Percentiles rank a stretch among this genome's conserved stretches.
phyloP scores from a whole-genome alignment of 306 rosid species.

The Arachis hypogaea region DNA sequence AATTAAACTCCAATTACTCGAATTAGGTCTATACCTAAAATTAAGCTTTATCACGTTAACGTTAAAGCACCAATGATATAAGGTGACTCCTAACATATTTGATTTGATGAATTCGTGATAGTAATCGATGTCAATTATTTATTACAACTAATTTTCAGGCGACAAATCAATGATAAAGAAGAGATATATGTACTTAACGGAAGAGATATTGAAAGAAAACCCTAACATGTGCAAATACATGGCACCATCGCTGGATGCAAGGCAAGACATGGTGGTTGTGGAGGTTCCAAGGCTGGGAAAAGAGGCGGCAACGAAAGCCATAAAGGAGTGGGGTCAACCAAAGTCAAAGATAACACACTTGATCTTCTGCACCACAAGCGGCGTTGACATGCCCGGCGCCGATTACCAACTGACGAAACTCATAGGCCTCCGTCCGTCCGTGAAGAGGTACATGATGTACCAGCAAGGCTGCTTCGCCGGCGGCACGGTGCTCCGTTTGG shows the following conservation, averaged over 20 bases:
- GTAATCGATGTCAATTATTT: neutral
- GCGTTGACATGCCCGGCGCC: slow-evolving; percentile 80
- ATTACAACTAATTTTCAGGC: slow-evolving; percentile 44
- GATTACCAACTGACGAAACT: slow-evolving; percentile 77
- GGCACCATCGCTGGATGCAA: slow-evolving; percentile 73
- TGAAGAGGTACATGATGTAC: slow-evolving; percentile 80
- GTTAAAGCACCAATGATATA: no score
- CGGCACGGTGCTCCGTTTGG: slow-evolving; percentile 48
- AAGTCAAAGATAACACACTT: slow-evolving; percentile 74
- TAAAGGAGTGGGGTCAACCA: slow-evolving; percentile 52
- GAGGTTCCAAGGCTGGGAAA: slow-evolving; percentile 77
- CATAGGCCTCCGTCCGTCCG: slow-evolving; percentile 68
- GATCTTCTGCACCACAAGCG: slow-evolving; percentile 75
- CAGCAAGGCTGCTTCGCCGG: slow-evolving; percentile 50
- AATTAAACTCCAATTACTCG: no score
- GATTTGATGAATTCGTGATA: no score
- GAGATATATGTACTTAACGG: slow-evolving; percentile 35
- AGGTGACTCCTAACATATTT: no score
- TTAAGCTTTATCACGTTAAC: no score
- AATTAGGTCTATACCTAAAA: no score
- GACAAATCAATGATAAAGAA: slow-evolving; percentile 45
- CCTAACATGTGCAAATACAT: slow-evolving; percentile 53
- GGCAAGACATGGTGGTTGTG: slow-evolving; percentile 73
- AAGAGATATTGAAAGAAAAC: slow-evolving; percentile 44
- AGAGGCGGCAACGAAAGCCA: slow-evolving; percentile 69